These are phyloP conservation scores for Colletotrichum sp. DNA, from an alignment of 2,329 filamentous ascomycete genomes.

Conservation along the genomic window DNA sequence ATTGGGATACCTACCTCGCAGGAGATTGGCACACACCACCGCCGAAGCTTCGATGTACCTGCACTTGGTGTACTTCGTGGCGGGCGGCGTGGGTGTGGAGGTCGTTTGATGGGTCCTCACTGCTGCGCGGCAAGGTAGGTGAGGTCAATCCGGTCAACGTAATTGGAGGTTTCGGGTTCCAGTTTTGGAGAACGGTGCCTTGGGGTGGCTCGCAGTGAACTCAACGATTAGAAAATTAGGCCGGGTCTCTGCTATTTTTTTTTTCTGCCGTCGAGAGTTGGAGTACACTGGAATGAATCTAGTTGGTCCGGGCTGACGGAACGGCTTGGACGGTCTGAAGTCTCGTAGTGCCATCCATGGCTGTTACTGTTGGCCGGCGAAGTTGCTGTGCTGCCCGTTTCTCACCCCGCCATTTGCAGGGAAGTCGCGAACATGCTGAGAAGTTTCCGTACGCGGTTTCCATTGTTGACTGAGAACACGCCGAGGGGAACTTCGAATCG, in stretches of 20 bases:
- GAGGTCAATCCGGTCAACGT: conserved; percentile 16
- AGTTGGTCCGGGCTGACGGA: conserved; percentile 17
- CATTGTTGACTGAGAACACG: background rate
- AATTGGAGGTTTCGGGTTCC: conserved; percentile 17
- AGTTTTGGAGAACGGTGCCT: conserved; percentile 11
- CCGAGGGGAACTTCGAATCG: background rate
- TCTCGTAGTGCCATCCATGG: background rate
- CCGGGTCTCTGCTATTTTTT: conserved; percentile 1
- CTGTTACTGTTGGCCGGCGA: background rate
- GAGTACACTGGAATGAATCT: conserved; percentile 14
- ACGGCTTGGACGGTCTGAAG: background rate
- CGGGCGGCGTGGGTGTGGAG: conserved; percentile 17
- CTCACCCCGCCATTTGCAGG: conserved; percentile 1
- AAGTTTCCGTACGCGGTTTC: background rate
- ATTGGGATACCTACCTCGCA: background rate
- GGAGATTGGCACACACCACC: background rate
- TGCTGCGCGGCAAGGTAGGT: conserved; percentile 11
- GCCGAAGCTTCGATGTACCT: background rate
- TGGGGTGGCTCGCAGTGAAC: background rate
- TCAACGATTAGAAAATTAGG: conserved; percentile 21
- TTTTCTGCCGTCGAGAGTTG: background rate
- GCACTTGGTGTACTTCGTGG: background rate
- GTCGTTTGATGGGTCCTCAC: conserved; percentile 15
- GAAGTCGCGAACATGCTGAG: background rate
- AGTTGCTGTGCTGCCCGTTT: background rate